Base-by-base conservation (phyloP, 179 eudicot species). In the Patellifolia procumbens region DNA sequence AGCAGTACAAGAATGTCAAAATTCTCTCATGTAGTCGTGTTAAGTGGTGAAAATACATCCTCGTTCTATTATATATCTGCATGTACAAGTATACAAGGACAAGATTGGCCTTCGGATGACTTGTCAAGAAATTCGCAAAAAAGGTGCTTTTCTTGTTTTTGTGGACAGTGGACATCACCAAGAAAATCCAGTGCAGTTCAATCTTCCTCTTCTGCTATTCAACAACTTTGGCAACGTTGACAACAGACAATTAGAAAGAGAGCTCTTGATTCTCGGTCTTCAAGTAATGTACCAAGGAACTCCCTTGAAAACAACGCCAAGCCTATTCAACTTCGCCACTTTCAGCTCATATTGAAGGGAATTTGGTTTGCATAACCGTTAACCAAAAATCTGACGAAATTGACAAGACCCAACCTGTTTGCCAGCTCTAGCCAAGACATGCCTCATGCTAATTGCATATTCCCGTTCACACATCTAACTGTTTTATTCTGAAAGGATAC, bases 401-500 rank as follows among this genome's bases (percentile, higher is more conserved):
- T 13, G 3, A 24, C 12, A 4, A 22, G 32, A 24, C 63, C 34
- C 2, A 4, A 26, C 28, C 16, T 45, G 22, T 68, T 24, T 16
- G 35, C 56, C 72, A 0, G 43, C 45, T 20, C 37, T 22, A 22
- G 22, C 22, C 28, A 10, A 8, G 11, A 32, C 19, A 37, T 64
- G 16, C 48, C 12, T 10, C 29, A 55, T 55, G 60, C 29, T 55
- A 55, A 9, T 55, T n/a, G 11, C 60, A 55, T 12, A n/a, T 55
- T 55, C 26, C 53, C 46, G 45, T 48, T 48, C 31, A 56, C 9
- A 4, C 1, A 55, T 24, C 24, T 29, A 43, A n/a, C 48, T 66
- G 46, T 31, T 58, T 59, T 68, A 51, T 49, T 34, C 19, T 43
- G 31, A 24, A 68, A 56, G 64, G 71, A 53, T 71, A 74, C 73